Base-by-base conservation (phyloP, 2,329 filamentous ascomycete species). In the Penicillium digitatum region DNA sequence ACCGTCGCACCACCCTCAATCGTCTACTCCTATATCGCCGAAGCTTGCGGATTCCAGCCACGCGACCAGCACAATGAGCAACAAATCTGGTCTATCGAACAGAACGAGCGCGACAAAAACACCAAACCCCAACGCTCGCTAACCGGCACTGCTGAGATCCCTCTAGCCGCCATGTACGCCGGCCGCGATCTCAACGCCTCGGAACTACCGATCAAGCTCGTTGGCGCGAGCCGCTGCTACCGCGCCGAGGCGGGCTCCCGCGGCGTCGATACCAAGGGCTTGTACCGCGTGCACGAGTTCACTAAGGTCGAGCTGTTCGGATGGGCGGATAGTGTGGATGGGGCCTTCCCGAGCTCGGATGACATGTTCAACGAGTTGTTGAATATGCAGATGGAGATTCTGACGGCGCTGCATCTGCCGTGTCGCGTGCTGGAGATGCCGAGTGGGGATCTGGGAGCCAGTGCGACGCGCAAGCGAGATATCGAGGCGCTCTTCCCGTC, bases 241-340 rank as follows among this genome's bases (percentile, higher is more conserved):
- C 88, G 94, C 49, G 94, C 94, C 42, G 94, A 99, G 76, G 94
- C 94, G 0, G 94, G 94, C 31, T 89, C 91, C 0, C 82, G 93
- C 37, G 94, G 94, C 29, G 86, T 88, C 24, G 90, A 94, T 64
- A 96, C 92, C 1, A 96, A 96, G 75, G 94, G 94, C 5, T 78
- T 99, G 1, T 99, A 97, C 75, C 87, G 94, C 27, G 94, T 99
- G 3, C 94, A 99, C 74, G 94, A 99, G 74, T 99, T 99, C 75
- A 96, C 91, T 27, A 99, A 99, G 72, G 93, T 99, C 0, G 94
- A 99, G 74, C 86, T 99, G 80, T 97, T 99, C 70, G 91, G 88
- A 0, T 99, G 94, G 94, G 88, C 90, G 5, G 66, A 81, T 29
- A 70, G 65, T 34, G 84, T 89, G 1, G 79, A 84, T 16, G 55